phyloP scores from a whole-genome alignment of 2,329 filamentous ascomycete genomes.

The Triangularia verruculosa region DNA sequence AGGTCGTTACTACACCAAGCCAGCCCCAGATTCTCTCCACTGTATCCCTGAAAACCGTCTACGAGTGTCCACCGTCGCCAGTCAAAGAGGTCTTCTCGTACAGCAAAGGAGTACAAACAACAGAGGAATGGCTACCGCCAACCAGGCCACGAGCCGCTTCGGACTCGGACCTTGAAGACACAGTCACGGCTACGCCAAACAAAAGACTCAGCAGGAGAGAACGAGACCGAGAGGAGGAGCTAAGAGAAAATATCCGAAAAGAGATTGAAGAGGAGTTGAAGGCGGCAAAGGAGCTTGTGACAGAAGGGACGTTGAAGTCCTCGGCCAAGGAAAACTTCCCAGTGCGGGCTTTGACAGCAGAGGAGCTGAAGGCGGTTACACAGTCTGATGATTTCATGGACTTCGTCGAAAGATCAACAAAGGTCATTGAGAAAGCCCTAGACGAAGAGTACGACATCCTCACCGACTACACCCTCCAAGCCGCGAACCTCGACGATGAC shows the following conservation, averaged over 20 bases:
- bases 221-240: slow-evolving; percentile 81
- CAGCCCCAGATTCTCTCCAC: slow-evolving; percentile 70
- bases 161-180: slow-evolving; percentile 62
- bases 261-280: slow-evolving; percentile 93
- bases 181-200: slow-evolving; percentile 54
- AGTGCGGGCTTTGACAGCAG: slow-evolving; percentile 71
- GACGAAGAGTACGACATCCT: slow-evolving; percentile 96
- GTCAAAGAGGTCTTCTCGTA: slow-evolving; percentile 88
- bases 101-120: slow-evolving; percentile 93
- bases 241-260: slow-evolving; percentile 76
- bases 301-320: slow-evolving; percentile 48
- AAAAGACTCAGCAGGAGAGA: slow-evolving; percentile 78
- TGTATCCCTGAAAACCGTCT: slow-evolving; percentile 70
- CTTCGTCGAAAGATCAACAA: slow-evolving; percentile 92
- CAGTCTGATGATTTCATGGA: slow-evolving; percentile 91
- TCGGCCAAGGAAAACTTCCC: slow-evolving; percentile 61
- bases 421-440: slow-evolving; percentile 92
- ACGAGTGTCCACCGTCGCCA: slow-evolving; percentile 73
- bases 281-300: slow-evolving; percentile 61
- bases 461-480: slow-evolving; percentile 86
- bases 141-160: slow-evolving; percentile 53
- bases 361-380: slow-evolving; percentile 87
- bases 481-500: slow-evolving; percentile 73
- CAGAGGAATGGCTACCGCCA: slow-evolving; percentile 65
- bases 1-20: slow-evolving; percentile 34